These are phyloP conservation scores for Termitomyces sp. DNA, from an alignment of 768 basidiomycete species.

Conservation along the genomic window DNA sequence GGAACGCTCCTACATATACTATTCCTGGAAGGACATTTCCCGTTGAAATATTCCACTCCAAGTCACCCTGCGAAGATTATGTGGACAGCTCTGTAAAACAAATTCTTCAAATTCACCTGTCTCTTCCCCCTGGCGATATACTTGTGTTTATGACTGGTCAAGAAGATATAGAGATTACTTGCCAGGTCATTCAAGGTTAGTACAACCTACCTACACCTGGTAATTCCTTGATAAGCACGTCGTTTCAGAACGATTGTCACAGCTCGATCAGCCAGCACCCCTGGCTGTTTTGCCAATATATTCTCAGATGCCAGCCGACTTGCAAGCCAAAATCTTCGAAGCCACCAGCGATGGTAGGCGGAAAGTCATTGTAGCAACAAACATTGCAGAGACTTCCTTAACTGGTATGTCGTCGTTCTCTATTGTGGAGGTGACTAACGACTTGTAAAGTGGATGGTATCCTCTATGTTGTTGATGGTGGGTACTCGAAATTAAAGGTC, in stretches of 20 bases:
- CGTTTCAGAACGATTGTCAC: conserved; percentile 74
- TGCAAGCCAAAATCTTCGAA: conserved; percentile 97
- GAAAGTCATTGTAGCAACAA: conserved; percentile 97
- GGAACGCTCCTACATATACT: conserved; percentile 90
- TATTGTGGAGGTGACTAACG: conserved; percentile 7
- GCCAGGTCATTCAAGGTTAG: conserved; percentile 85
- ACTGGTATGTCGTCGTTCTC: conserved; percentile 54
- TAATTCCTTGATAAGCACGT: not conserved
- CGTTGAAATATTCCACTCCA: conserved; percentile 93
- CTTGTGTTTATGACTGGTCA: conserved; percentile 99
- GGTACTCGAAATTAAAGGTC: conserved; percentile 96
- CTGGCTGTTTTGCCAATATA: conserved; percentile 96
- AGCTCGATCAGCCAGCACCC: conserved; percentile 86
- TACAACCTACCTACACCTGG: not conserved
- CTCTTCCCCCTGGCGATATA: conserved; percentile 89
- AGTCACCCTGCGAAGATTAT: conserved; percentile 98
- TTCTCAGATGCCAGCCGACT: conserved; percentile 98
- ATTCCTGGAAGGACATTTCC: conserved; percentile 94
- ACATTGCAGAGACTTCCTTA: conserved; percentile 97
- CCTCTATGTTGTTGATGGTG: conserved; percentile 92
- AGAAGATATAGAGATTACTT: conserved; percentile 97
- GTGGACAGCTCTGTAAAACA: conserved; percentile 98
- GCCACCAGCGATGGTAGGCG: conserved; percentile 90
- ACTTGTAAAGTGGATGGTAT: conserved; percentile 83
- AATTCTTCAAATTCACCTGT: conserved; percentile 93